phyloP scores from a whole-genome alignment of 2,329 filamentous ascomycete genomes.

The Colletotrichum sp. region DNA sequence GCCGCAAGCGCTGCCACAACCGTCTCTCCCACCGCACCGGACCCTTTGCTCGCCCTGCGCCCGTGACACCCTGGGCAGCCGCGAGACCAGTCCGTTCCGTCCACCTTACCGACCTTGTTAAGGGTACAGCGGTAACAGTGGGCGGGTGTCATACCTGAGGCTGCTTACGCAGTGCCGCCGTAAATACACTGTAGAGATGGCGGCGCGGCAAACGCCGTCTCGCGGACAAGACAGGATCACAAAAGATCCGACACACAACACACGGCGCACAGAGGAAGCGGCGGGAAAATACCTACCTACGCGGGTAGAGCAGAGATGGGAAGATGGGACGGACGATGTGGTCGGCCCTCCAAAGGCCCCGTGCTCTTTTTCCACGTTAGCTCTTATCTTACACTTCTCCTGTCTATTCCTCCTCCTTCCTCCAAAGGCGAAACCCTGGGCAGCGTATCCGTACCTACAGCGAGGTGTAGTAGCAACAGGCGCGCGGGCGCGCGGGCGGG shows the following conservation, averaged over 20 bases:
- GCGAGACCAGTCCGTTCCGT: not conserved
- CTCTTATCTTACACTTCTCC: not conserved
- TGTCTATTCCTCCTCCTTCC: not conserved
- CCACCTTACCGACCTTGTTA: not conserved
- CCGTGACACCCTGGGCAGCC: not conserved
- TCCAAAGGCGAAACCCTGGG: not conserved
- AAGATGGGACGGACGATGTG: not conserved
- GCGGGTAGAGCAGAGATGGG: not conserved
- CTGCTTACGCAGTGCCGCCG: not conserved
- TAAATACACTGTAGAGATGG: not conserved
- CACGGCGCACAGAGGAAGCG: not conserved
- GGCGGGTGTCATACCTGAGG: not conserved
- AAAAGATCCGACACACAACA: not conserved
- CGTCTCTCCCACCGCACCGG: slow-evolving; percentile 11
- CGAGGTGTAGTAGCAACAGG: not conserved
- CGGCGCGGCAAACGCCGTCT: not conserved
- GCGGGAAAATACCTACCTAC: not conserved
- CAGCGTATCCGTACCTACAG: not conserved
- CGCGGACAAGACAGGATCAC: not conserved
- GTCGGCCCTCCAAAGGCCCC: not conserved
- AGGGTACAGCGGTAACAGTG: not conserved
- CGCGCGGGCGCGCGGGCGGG: not conserved
- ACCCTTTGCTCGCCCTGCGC: slow-evolving; percentile 9
- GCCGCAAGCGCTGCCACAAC: slow-evolving; percentile 14
- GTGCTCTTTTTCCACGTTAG: not conserved